Evolutionary conservation across 2,329 filamentous ascomycete species (phyloP), one percentile per base, ranked within the genome.

Genomic region (Fusarium sp.): DNA sequence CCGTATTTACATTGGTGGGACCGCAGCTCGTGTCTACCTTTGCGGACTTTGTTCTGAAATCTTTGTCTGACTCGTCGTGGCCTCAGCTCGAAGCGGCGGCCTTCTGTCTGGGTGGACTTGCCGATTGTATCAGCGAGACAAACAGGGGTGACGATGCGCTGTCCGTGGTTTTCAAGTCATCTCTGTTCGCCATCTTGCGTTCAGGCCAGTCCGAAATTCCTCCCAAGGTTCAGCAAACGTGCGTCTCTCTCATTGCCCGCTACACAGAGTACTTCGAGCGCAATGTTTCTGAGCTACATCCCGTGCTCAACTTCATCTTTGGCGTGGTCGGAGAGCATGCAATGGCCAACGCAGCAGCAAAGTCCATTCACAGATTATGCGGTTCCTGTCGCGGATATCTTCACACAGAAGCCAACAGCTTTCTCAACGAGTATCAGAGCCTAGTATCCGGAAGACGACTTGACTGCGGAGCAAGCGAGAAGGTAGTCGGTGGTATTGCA

Each of bases 241-340:
- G 91, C 41, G 87, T 96, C 36, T 88, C 89, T 51, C 82, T 94
- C 45, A 90, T 96, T 45, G 92, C 93, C 73, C 87, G 90, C 33
- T 95, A 94, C 78, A 90, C 92, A 10, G 89, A 91, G 61, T 96
- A 94, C 82, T 96, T 97, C 80, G 89, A 93, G 76, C 88, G 90
- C 28, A 90, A 94, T 78, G 85, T 90, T 4, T 86, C 88, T 38
- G 89, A 90, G 69, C 86, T 97, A 2, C 91, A 93, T 2, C 85
- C 90, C 47, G 92, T 92, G 3, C 84, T 97, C 31, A 93, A 92
- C 55, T 90, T 96, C 49, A 86, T 96, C 2, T 95, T 97, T 79
- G 88, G 87, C 38, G 90, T 92, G 12, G 85, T 96, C 8, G 87
- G 88, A 24, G 90, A 92, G 38, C 83, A 87, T 5, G 83, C 87